phyloP scores from a whole-genome alignment of 2,329 filamentous ascomycete genomes.

The Clonostachys rhizophaga region DNA sequence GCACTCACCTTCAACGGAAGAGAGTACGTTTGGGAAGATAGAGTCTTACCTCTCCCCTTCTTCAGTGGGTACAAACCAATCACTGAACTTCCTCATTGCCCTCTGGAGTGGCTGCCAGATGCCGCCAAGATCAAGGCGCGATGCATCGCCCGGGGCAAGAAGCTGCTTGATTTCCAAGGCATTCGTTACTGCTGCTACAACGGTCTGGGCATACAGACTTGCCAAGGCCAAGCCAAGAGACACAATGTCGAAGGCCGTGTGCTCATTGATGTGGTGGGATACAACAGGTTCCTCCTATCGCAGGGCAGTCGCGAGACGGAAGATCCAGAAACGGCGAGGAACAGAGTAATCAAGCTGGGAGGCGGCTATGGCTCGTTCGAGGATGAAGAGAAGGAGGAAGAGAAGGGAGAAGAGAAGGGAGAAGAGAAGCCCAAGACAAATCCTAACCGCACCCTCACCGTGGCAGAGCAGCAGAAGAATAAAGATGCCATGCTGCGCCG shows the following conservation, averaged over 20 bases:
- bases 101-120: constrained; percentile 1
- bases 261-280: constrained; percentile 27
- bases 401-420: constrained; percentile 5
- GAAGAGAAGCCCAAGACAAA: constrained; percentile 1
- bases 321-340: constrained; percentile 17
- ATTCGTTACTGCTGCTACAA: constrained; percentile 30
- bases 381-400: constrained; percentile 4
- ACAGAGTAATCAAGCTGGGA: constrained; percentile 2
- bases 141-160: constrained; percentile 2
- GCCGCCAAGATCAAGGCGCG: not conserved
- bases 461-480: constrained; percentile 25
- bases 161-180: constrained; percentile 1
- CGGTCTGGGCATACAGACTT: constrained; percentile 28
- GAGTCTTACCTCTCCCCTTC: constrained; percentile 24
- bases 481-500: constrained; percentile 30
- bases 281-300: constrained; percentile 31
- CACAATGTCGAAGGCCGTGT: constrained; percentile 13
- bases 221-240: constrained; percentile 15
- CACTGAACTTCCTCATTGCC: constrained; percentile 2
- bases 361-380: not conserved
- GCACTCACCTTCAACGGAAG: constrained; percentile 31
- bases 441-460: constrained; percentile 7
- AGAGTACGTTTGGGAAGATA: constrained; percentile 32
- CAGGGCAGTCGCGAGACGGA: constrained; percentile 26
- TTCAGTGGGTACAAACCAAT: constrained; percentile 10